Conservation (phyloP, 352 stramenopile species). For the Globisporangium heterothallicum region DNA sequence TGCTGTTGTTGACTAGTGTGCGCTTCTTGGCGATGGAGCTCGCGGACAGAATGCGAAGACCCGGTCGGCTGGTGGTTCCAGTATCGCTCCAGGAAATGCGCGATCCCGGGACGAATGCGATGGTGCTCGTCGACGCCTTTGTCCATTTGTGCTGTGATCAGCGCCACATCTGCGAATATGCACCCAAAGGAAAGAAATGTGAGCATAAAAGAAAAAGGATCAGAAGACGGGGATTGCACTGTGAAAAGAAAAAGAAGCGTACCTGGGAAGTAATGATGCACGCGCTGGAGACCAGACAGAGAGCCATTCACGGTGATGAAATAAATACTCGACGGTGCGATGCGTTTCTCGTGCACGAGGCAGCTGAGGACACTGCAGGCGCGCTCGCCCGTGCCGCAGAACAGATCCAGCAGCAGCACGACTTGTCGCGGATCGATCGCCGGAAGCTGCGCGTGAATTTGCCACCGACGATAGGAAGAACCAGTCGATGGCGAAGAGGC, state of each 20-base stretch:
- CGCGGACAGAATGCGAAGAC: background rate
- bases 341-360: constrained; percentile 23
- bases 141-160: constrained; percentile 46
- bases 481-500: background rate
- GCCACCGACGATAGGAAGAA: constrained; percentile 6
- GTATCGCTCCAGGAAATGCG: constrained; percentile 35
- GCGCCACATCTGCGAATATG: constrained; percentile 18
- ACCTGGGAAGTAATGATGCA: constrained; percentile 35
- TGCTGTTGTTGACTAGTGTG: too few relatives aligned
- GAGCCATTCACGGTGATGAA: constrained; percentile 47
- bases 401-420: constrained; percentile 35
- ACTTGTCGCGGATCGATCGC: constrained; percentile 18
- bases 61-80: constrained; percentile 15
- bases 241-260: too few relatives aligned
- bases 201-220: background rate
- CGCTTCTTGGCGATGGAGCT: constrained; percentile 5
- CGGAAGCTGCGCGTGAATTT: constrained; percentile 24
- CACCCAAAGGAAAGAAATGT: background rate
- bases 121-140: constrained; percentile 29
- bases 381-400: constrained; percentile 38
- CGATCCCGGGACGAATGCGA: constrained; percentile 29
- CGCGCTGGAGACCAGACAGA: constrained; percentile 29
- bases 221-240: too few relatives aligned
- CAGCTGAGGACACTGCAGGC: constrained; percentile 33
- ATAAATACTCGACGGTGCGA: constrained; percentile 41